Conservation (phyloP, 805 yeast species). For the Wickerhamomyces hampshirensis region DNA sequence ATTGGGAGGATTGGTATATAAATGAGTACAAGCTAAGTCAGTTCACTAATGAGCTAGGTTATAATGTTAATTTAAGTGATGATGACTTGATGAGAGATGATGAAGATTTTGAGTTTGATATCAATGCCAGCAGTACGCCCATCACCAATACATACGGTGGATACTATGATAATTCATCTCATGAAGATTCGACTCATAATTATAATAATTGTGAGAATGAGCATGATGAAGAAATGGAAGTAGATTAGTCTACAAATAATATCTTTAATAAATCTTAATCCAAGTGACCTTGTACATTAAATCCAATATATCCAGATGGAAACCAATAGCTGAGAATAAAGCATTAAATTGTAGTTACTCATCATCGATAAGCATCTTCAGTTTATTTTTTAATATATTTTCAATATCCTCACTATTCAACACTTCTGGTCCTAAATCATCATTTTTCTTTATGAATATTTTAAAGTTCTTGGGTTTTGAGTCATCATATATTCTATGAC, state of each 20-base stretch:
- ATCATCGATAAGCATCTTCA: slow-evolving; percentile 34
- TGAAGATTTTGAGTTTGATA: background rate
- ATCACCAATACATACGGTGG: slow-evolving; percentile 2
- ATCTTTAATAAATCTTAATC: no score
- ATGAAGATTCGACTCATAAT: slow-evolving; percentile 1
- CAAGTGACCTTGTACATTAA: no score
- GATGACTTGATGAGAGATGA: background rate
- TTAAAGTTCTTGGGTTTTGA: slow-evolving; percentile 27
- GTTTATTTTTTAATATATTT: slow-evolving; percentile 29
- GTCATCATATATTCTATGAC: slow-evolving; percentile 42
- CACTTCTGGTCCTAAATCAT: slow-evolving; percentile 30
- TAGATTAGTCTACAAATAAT: background rate
- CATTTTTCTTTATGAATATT: slow-evolving; percentile 29
- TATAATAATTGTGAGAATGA: background rate
- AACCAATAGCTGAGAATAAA: no score
- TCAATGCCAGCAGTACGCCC: slow-evolving; percentile 1
- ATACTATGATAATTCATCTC: slow-evolving; percentile 1
- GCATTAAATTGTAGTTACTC: slow-evolving; percentile 14
- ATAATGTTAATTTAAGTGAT: slow-evolving; percentile 1
- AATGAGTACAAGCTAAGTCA: slow-evolving; percentile 10
- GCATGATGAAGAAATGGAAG: slow-evolving; percentile 4
- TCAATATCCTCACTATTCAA: slow-evolving; percentile 29
- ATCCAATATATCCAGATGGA: no score
- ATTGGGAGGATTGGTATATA: slow-evolving; percentile 29
- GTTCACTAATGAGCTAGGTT: slow-evolving; percentile 7